A percentile compares a stretch with the other conserved stretches of the same genome.
Conservation (phyloP, 441 rosid genomes). For the Manihot esculenta region DNA sequence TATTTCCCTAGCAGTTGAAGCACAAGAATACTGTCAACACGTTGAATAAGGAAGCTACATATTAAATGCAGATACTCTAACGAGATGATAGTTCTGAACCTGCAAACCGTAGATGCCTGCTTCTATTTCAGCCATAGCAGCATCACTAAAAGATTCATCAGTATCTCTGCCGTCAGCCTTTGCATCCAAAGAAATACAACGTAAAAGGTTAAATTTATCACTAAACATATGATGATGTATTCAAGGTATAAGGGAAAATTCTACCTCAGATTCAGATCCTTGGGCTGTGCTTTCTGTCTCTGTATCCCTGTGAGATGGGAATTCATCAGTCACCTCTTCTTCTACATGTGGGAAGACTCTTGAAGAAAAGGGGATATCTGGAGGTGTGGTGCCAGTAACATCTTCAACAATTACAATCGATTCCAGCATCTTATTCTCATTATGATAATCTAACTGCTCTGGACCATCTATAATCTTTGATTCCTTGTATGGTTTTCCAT, state of each 20-base stretch:
- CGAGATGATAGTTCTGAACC: conserved; percentile 35
- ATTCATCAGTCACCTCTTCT: conserved; percentile 39
- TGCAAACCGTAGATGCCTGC: conserved; percentile 79
- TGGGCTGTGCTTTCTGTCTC: conserved; percentile 35
- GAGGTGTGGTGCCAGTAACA: conserved; percentile 49
- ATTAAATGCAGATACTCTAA: neutral
- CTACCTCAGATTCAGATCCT: conserved; percentile 54
- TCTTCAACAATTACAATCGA: conserved; percentile 56
- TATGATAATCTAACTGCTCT: conserved; percentile 29
- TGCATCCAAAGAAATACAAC: conserved; percentile 39
- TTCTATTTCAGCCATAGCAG: conserved; percentile 69
- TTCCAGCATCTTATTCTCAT: conserved; percentile 26
- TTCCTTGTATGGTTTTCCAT: conserved; percentile 12
- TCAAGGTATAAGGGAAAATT: conserved; percentile 9
- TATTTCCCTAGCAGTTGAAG: neutral
- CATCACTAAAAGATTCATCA: conserved; percentile 53
- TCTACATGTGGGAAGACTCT: conserved; percentile 46
- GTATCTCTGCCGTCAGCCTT: conserved; percentile 35
- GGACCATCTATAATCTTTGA: conserved; percentile 31
- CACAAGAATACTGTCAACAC: neutral
- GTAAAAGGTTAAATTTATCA: conserved; percentile 17
- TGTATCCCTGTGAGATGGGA: conserved; percentile 31
- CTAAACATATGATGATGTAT: conserved; percentile 10
- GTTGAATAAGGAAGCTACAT: neutral
- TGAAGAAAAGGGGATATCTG: conserved; percentile 41